A percentile compares a stretch with the other conserved stretches of the same genome.
Evolutionary conservation across 2,329 filamentous ascomycete genomes (phyloP).

Genomic region (Parastagonospora avenae): DNA sequence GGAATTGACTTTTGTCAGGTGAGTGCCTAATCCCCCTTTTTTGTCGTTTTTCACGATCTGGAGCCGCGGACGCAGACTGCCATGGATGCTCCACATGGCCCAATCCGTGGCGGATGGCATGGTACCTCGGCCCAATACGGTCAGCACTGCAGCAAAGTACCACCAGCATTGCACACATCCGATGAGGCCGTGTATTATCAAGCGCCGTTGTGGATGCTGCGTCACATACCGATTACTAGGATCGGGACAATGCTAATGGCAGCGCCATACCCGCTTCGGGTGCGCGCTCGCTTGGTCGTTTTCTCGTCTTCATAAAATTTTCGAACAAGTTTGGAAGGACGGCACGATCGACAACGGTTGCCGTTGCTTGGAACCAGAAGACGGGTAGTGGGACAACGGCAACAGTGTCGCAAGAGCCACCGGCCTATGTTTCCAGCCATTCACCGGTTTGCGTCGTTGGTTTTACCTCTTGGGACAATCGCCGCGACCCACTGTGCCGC

Average conservation of each 20-base stretch:
- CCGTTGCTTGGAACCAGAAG: no score
- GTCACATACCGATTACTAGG: background rate
- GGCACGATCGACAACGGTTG: background rate
- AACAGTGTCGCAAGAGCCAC: no score
- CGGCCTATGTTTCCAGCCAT: no score
- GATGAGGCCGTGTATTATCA: background rate
- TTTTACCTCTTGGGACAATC: no score
- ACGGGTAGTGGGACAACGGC: no score
- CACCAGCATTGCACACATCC: background rate
- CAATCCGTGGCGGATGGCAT: background rate
- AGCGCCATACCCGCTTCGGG: background rate
- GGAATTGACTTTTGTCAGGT: conserved; percentile 56
- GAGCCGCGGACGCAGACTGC: conserved; percentile 2
- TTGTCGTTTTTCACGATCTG: background rate
- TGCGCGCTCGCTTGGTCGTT: background rate
- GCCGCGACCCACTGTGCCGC: no score
- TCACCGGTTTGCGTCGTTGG: no score
- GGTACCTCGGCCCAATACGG: background rate
- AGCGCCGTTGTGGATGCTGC: background rate
- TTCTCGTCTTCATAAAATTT: background rate
- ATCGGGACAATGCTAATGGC: conserved; percentile 1
- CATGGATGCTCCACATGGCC: background rate
- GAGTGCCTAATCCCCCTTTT: conserved; percentile 27
- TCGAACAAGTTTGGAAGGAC: background rate
- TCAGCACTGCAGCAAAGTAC: background rate